Evolutionary conservation across 2,329 filamentous ascomycete species (phyloP).

Genomic region (Neonectria coccinea): DNA sequence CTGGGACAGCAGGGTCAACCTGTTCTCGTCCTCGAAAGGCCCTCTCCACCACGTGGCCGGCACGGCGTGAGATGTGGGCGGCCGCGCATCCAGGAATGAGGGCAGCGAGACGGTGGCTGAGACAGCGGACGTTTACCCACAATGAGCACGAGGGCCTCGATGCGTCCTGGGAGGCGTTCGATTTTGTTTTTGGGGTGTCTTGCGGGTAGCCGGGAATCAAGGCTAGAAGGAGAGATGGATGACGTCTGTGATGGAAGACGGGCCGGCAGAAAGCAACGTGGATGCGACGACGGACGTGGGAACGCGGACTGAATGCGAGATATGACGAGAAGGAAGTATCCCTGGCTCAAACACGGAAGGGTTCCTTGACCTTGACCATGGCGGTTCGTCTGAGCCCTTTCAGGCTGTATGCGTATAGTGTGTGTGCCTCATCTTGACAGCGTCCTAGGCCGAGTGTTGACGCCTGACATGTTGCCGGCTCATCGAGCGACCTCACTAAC

Average conservation of each 20-base stretch:
- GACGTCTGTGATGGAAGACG: conserved; percentile 1
- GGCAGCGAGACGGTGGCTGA: conserved; percentile 12
- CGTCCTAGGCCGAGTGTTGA: neutral
- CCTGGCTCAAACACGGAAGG: neutral
- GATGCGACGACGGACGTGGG: conserved; percentile 1
- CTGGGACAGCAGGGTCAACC: neutral
- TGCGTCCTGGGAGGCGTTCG: neutral
- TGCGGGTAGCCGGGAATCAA: neutral
- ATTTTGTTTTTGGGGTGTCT: neutral
- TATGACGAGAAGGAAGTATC: conserved; percentile 9
- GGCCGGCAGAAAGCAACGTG: conserved; percentile 6
- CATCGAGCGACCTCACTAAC: conserved; percentile 1
- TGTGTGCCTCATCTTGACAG: conserved; percentile 10
- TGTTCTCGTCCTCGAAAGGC: neutral
- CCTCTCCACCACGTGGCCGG: conserved; percentile 17
- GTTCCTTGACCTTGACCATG: neutral
- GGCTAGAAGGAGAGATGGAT: neutral
- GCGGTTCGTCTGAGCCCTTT: conserved; percentile 6
- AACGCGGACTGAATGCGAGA: conserved; percentile 10
- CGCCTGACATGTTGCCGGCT: neutral
- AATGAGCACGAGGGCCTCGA: neutral
- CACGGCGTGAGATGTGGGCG: conserved; percentile 13
- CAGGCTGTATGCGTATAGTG: neutral
- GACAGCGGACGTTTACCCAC: conserved; percentile 15
- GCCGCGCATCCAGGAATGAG: conserved; percentile 11